Base-by-base conservation (phyloP, 441 rosid genomes). In the Melastoma candidum region DNA sequence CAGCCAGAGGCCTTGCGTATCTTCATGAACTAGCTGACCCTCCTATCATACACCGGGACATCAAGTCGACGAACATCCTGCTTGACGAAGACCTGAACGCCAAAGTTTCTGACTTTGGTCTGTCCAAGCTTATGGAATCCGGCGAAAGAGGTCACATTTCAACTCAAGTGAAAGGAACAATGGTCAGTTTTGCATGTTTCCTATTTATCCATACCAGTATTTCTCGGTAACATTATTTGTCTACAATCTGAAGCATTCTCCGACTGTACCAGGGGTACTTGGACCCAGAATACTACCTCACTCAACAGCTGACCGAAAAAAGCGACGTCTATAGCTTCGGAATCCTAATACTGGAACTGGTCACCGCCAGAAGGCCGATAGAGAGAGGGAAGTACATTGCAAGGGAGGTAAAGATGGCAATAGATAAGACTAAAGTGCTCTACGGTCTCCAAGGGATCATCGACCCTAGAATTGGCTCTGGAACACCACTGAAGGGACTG, bases 271-370 rank as follows among this genome's bases (percentile, higher is more conserved):
- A 86, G 87, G 87, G 92, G 7, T 78, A 87, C 58, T 27, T 90
- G 83, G 96, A 90, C 74, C 96, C 97, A 0, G 97, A 89, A 59
- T 87, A 83, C 57, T 85, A 80, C 76, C 85, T 83, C 85, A 87
- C 93, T 0, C 83, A 90, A 29, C 90, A 81, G 60, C 65, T 87
- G 67, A 90, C 95, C 0, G 96, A 90, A 68, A 87, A 90, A 77
- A 87, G 96, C 11, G 96, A 90, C 48, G 84, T 90, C n/a, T 90
- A 87, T 44, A 82, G 96, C 52, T 90, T 79, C 49, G 95, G 97
- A 54, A 84, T 90, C 56, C 68, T 83, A 51, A 66, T 87, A 84
- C 48, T 90, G 53, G 95, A 90, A 68, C 61, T 90, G 50, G 26
- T 80, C 46, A 77, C 93, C 0, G 83, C 77, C 47, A 77, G 70